A percentile compares a stretch with the other conserved stretches of the same genome.
Conservation (phyloP, 75 land plant genomes). For the Pinus albicaulis region DNA sequence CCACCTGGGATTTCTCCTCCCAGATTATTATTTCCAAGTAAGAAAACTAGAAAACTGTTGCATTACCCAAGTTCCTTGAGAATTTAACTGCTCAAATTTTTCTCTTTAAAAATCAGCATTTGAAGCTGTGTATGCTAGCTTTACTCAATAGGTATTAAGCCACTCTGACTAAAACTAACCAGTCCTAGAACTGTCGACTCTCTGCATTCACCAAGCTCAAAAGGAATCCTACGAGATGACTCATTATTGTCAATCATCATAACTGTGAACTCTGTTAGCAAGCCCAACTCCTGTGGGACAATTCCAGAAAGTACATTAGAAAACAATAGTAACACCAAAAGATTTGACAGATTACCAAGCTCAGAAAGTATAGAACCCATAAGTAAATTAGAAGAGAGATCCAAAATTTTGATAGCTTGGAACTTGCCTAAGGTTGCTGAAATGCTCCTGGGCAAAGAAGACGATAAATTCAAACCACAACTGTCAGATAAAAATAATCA, state of each 20-base stretch:
- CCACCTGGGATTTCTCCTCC: conserved; percentile 53
- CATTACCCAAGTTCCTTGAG: conserved; percentile 38
- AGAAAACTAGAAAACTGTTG: conserved; percentile 29
- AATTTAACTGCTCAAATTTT: conserved; percentile 37
- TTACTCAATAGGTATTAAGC: conserved; percentile 37
- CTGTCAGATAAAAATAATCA: conserved; percentile 16
- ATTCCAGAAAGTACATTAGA: conserved; percentile 50
- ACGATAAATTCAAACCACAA: conserved; percentile 45
- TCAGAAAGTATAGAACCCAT: conserved; percentile 49
- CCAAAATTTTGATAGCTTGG: conserved; percentile 31
- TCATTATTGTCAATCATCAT: conserved; percentile 45
- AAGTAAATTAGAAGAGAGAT: conserved; percentile 46
- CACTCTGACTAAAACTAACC: conserved; percentile 33
- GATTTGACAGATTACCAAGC: conserved; percentile 40
- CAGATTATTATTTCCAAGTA: conserved; percentile 36
- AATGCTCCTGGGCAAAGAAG: conserved; percentile 46
- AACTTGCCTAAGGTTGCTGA: conserved; percentile 28
- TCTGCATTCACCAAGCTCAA: conserved; percentile 30
- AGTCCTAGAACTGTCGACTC: conserved; percentile 33
- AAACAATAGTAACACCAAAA: conserved; percentile 31
- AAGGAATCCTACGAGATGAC: conserved; percentile 38
- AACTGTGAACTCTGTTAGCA: conserved; percentile 35
- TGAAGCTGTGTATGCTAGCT: conserved; percentile 40
- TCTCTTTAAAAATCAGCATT: conserved; percentile 42
- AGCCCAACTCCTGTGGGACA: conserved; percentile 47